phyloP scores from a whole-genome alignment of 1,284 basidiomycete species.

The Cystobasidium sp. region DNA sequence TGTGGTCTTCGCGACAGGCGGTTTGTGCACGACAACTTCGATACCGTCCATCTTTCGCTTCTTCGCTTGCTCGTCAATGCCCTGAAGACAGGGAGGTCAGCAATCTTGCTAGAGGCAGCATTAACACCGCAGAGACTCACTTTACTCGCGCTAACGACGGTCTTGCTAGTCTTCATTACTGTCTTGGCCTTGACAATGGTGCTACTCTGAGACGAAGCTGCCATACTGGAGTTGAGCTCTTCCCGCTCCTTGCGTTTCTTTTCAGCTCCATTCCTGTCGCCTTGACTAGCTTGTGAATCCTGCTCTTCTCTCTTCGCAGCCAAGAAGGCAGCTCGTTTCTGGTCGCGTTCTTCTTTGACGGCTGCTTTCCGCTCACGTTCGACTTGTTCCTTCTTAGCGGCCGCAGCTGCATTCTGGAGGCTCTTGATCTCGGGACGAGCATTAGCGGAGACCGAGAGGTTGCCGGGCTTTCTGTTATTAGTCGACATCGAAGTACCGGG shows the following conservation, averaged over 20 bases:
- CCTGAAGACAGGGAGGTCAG: constrained; percentile 19
- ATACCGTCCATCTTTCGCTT: constrained; percentile 57
- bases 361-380: constrained; percentile 76
- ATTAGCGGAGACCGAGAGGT: constrained; percentile 2
- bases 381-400: constrained; percentile 89
- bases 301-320: constrained; percentile 78
- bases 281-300: constrained; percentile 54
- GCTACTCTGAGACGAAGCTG: constrained; percentile 10
- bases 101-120: neutral
- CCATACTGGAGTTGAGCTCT: constrained; percentile 24
- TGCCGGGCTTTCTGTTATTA: constrained; percentile 15
- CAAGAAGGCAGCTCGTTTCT: constrained; percentile 69
- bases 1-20: constrained; percentile 36
- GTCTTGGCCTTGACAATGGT: constrained; percentile 42
- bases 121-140: neutral
- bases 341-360: constrained; percentile 76
- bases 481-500: constrained; percentile 18
- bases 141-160: constrained; percentile 52
- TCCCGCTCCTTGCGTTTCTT: constrained; percentile 52
- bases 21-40: constrained; percentile 32
- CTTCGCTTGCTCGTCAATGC: constrained; percentile 57
- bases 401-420: constrained; percentile 75
- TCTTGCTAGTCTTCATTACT: constrained; percentile 45
- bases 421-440: constrained; percentile 66
- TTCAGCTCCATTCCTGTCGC: constrained; percentile 52